Evolutionary conservation across 2,329 filamentous ascomycete genomes (phyloP), one percentile per base, ranked within the genome.

Genomic region (Penicillium sp.): DNA sequence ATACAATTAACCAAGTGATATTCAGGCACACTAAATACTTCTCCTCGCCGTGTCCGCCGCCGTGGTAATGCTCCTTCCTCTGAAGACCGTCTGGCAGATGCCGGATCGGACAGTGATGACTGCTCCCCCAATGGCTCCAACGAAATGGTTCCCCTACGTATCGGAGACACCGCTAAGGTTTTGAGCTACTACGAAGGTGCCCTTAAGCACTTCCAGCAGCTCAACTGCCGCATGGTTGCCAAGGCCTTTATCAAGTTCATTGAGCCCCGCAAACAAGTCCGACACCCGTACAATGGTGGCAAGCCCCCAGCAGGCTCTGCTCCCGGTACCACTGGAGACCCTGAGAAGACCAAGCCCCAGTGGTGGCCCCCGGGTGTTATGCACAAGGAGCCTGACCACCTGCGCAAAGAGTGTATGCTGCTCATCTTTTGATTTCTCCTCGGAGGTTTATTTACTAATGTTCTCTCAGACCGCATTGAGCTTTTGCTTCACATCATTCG

Each of bases 381-480:
- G 44, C 82, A 83, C 71, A 80, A 75, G 68, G 82, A 83, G 68
- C 81, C 82, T 3, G 81, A 83, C 58, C 82, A 84, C 68, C 67
- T 82, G 22, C 73, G 76, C 55, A 82, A 81, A 71, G 75, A 78
- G 44, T 76, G 81, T 83, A 74, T 65, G 80, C 69, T 19, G 15
- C 22, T 24, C 8, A 1, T 37, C 13, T 53, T 30, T 22, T 30
- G 6, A 2, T 5, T n/a, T 8, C 26, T 9, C 8, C 30, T 38
- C 22, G 30, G 17, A 10, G 24, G 6, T 17, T 15, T 7, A n/a
- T 19, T 2, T 28, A 7, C 12, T 53, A 15, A 60, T 30, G 65
- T 40, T 2, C 15, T 3, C 15, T 45, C 8, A 79, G 77, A 75
- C 54, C 73, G 78, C 6, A 70, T 79, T 59, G 70, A 72, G 33